Base-by-base conservation (phyloP, 2,329 filamentous ascomycete genomes). In the Cordyceps cicadae region DNA sequence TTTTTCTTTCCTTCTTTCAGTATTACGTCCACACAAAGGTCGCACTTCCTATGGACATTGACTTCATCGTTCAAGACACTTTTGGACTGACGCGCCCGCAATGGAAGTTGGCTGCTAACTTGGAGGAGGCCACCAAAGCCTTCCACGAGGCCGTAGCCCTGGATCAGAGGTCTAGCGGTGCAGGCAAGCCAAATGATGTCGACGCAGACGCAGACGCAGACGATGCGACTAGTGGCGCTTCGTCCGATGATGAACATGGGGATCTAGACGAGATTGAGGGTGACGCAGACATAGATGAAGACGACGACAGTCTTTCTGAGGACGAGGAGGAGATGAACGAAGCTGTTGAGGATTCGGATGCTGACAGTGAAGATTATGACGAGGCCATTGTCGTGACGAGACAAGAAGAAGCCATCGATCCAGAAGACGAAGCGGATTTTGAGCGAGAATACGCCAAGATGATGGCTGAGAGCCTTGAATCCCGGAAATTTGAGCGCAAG, bases 361-460 rank as follows among this genome's bases (percentile, higher is more conserved):
- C 77, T 45, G 83, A 83, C 43, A 87, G 81, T 34, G 87, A 87
- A 46, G 50, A 60, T 24, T 88, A 87, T 11, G 92, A 97, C 64
- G 92, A 97, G 71, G 86, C 89, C 26, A 96, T 97, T 66, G 84
- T 97, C 49, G 93, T 99, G 53, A 95, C 91, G 50, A 87, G 92
- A 63, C 88, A 93, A 69, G 90, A 96, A 72, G 91, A 97, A 71
- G 85, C 93, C 67, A 82, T 92, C 61, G 92, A 99, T 66, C 92
- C 93, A 0, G 92, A 97, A 75, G 91, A 88, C 46, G 94, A 99
- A 70, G 94, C 93, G 7, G 94, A 99, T 48, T 99, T 99, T 71
- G 95, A 99, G 70, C 90, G 93, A 67, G 94, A 97, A 74, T 94
- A 96, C 72, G 92, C 94, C 43, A 97, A 96, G 74, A 89, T 99